Conservation (phyloP, 2,329 filamentous ascomycete species). For the Epicoccum sorghinum region DNA sequence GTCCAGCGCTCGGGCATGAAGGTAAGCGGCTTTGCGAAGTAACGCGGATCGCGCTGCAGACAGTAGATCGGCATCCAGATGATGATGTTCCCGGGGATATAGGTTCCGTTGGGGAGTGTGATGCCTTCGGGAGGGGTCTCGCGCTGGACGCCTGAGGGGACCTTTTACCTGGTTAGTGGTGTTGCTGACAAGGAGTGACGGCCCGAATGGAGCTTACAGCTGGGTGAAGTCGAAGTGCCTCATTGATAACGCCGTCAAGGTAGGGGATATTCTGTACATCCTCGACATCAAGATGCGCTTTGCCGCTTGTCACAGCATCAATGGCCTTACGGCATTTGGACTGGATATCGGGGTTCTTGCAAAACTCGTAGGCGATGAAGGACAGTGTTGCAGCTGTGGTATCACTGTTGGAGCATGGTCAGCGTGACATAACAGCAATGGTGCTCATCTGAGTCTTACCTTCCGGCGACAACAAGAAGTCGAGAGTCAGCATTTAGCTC, state of each 20-base stretch:
- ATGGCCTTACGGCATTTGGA: constrained; percentile 30
- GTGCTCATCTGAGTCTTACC: constrained; percentile 19
- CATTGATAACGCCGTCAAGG: constrained; percentile 42
- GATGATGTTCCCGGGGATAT: constrained; percentile 38
- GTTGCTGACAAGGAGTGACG: not conserved
- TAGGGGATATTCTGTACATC: constrained; percentile 33
- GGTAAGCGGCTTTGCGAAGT: constrained; percentile 28
- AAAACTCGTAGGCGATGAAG: constrained; percentile 40
- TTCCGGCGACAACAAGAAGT: constrained; percentile 40
- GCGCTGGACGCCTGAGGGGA: constrained; percentile 41
- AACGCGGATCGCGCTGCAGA: constrained; percentile 38
- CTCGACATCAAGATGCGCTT: constrained; percentile 32
- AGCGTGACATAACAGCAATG: not conserved
- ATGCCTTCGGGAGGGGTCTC: constrained; percentile 43
- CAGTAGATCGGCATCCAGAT: constrained; percentile 41
- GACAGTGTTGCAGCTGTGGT: constrained; percentile 38
- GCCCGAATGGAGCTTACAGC: constrained; percentile 21
- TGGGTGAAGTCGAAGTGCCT: constrained; percentile 39
- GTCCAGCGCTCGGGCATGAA: constrained; percentile 45
- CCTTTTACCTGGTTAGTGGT: constrained; percentile 21
- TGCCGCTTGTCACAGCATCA: constrained; percentile 21
- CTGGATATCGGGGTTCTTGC: constrained; percentile 29
- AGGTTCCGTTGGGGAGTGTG: constrained; percentile 35
- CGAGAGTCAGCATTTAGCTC: constrained; percentile 35
- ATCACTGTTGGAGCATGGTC: constrained; percentile 22